Base-by-base conservation (phyloP, 768 basidiomycete genomes). In the Trametes meyenii region DNA sequence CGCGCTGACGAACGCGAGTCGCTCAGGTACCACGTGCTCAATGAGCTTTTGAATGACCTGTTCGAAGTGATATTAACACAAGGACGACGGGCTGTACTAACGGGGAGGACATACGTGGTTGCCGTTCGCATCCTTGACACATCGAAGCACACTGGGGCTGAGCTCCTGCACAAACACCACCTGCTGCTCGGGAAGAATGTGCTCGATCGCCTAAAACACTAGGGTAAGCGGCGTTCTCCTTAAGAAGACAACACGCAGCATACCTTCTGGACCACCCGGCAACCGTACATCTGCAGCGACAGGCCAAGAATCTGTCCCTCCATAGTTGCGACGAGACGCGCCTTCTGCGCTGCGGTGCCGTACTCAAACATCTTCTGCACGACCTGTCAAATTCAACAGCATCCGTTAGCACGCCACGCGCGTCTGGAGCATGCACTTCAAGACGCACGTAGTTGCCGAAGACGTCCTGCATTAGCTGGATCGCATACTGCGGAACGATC, bases 241-340 rank as follows among this genome's bases (percentile, higher is more conserved):
- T 7, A 40, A 4, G 1, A 33, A 45, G n/a, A 58, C 7, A 12
- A 52, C n/a, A 38, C 56, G 5, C n/a, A 40, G 64, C 65, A 24
- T 62, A 92, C 93, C 88, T 94, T 94, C 73, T 96, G 94, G 19
- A 96, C 89, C 7, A 98, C 95, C 14, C 96, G 86, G 75, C 96
- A 99, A 4, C 96, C 96, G 73, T 98, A 98, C 83, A 96, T 92
- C 70, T 98, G 92, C 57, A 90, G 77, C 11, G 94, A 90, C 54
- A 98, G 78, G 16, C 82, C 76, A 3, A 94, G 76, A 38, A 95
- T 80, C 69, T 90, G 87, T 0, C 87, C 86, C 69, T 93, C 88
- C 83, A 99, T 89, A 8, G 84, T 79, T 53, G 77, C 81, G 1
- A 84, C 87, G 46, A 98, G 78, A 21, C 81, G 76, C 8, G 82